These are phyloP conservation scores for Sordariomycetes sp. DNA, from an alignment of 2,329 filamentous ascomycete species.

Conservation along the genomic window DNA sequence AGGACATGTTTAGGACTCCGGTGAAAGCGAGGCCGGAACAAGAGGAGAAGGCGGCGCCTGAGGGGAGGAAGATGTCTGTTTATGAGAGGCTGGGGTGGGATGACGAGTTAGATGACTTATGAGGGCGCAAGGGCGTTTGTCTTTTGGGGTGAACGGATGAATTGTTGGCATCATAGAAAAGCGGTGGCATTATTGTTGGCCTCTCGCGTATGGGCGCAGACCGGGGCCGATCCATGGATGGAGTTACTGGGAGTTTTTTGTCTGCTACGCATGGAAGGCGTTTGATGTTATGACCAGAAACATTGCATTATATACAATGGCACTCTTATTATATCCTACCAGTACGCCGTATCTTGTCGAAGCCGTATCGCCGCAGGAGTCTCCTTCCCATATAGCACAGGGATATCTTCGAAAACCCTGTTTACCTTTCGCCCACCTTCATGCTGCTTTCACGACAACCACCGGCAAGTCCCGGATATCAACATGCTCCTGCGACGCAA, in stretches of 20 bases:
- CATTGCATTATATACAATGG: neutral
- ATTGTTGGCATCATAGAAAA: neutral
- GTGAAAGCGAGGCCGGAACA: slow-evolving; percentile 17
- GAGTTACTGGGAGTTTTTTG: neutral
- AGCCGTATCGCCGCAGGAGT: neutral
- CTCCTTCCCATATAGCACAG: neutral
- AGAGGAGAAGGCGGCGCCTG: slow-evolving; percentile 4
- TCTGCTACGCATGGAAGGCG: neutral
- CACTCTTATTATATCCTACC: neutral
- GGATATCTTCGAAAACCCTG: neutral
- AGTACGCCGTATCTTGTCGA: slow-evolving; percentile 8
- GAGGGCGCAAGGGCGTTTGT: neutral
- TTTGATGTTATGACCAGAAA: neutral
- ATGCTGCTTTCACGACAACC: slow-evolving; percentile 37
- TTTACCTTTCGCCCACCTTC: neutral
- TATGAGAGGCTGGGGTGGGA: slow-evolving; percentile 49
- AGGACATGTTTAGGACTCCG: slow-evolving; percentile 25
- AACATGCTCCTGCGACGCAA: slow-evolving; percentile 64
- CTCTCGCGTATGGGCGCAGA: neutral
- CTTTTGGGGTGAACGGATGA: neutral
- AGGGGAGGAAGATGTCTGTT: slow-evolving; percentile 28
- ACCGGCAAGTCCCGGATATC: slow-evolving; percentile 67
- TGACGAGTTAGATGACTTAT: slow-evolving; percentile 39
- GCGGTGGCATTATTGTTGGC: neutral
- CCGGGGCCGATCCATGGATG: neutral